Evolutionary conservation across 2,329 filamentous ascomycete genomes (phyloP), one percentile per base, ranked within the genome.

Genomic region (Neurospora sp.): DNA sequence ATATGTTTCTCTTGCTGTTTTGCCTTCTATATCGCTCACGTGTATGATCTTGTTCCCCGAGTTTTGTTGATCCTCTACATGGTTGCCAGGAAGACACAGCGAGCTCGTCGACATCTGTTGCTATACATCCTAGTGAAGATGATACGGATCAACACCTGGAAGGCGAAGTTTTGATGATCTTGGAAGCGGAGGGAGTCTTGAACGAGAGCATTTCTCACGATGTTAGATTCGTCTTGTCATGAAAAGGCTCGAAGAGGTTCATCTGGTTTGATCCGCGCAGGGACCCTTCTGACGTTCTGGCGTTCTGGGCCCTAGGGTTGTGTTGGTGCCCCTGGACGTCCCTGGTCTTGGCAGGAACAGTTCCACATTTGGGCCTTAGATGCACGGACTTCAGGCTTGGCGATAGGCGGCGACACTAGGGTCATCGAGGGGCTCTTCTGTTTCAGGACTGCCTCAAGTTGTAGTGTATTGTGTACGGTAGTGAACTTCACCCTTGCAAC

Each of bases 401-500:
- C 52, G 12, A 36, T 62, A 62, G 67, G 67, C 33, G 67, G 67
- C 33, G 39, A 39, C n/a, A 28, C 15, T n/a, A 33, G 67, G 17
- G 28, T 39, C 33, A 36, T 57, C 52, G 17, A 36, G 41, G 41
- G 67, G 28, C 12, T 57, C 23, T 62, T 69, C 68, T 76, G 79
- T 80, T 74, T 74, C 77, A 79, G 72, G 70, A 73, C 66, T 79
- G 79, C 78, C 74, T 80, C 78, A 62, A 62, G 52, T 62, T 33
- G 28, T 28, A 28, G 4, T 28, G 28, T 28, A 28, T 28, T 28
- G 28, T 28, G 28, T 28, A 28, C 23, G 23, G 23, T 28, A 28
- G 28, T 36, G 28, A 80, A 74, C 74, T 74, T 72, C 77, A 76
- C 15, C 74, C 73, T 67, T 71, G 72, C 72, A 71, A 75, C 77